Evolutionary conservation across 2,329 filamentous ascomycete species (phyloP), one percentile per base, ranked within the genome.

Genomic region (Fusarium subglutinans): DNA sequence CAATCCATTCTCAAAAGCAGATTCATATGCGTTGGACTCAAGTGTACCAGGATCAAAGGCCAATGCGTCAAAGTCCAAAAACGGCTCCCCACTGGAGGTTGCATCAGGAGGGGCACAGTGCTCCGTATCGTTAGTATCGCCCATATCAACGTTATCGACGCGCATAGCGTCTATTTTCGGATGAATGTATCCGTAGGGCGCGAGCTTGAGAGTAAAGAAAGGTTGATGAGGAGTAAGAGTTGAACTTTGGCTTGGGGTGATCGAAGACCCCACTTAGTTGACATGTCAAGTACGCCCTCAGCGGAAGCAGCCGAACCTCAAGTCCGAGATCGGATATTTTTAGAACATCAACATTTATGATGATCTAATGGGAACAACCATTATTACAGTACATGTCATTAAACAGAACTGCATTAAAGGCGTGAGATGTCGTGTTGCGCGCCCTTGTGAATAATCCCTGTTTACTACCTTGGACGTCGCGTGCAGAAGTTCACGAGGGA

Each of bases 181-280:
- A 28, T 45, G 45, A 47, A 35, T 33, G 24, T 69, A 56, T 56
- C 65, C 56, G 65, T 35, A 56, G 20, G 58, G 58, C 38, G 48
- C 28, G 18, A 12, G 12, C 26, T 40, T 6, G 48, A n/a, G 62
- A 24, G 57, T 28, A 55, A 24, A 50, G 43, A 40, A 15, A n/a
- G 8, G 55, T 28, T 44, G 41, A 54, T 30, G 48, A 63, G 40
- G 54, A 68, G 54, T 44, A 30, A 41, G 50, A 50, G 50, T 65
- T 66, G 30, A 35, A 37, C n/a, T 22, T 58, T n/a, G 41, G 24
- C 37, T 37, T 61, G 28, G 48, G 37, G 26, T 6, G 15, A 41
- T 28, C 18, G 5, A 54, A 24, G 18, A 20, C 26, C 57, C 57
- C 57, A 54, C 55, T 47, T 47, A 14, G 20, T 26, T 4, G n/a